Evolutionary conservation across 2,329 filamentous ascomycete species (phyloP).

Genomic region (Colletotrichum cereale): DNA sequence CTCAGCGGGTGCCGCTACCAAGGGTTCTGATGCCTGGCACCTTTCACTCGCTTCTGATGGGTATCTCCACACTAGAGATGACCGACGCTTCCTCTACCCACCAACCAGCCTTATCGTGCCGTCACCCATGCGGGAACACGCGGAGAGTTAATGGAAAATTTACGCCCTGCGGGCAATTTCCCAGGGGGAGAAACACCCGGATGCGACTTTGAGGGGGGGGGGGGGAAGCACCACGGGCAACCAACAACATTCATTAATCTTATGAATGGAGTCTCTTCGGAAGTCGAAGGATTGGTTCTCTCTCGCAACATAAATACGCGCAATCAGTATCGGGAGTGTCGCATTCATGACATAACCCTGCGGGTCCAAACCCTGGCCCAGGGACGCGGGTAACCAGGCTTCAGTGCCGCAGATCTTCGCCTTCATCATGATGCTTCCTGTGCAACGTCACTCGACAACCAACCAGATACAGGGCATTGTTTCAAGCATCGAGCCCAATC

Average conservation of each 20-base stretch:
- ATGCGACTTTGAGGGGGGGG: not conserved
- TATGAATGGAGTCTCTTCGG: conserved; percentile 14
- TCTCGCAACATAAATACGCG: not conserved
- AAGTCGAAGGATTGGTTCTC: not conserved
- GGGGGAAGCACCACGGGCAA: conserved; percentile 18
- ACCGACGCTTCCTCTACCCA: not conserved
- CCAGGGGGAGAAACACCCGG: conserved; percentile 9
- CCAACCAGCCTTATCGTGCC: conserved; percentile 22
- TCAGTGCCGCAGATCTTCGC: conserved; percentile 16
- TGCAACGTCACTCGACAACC: conserved; percentile 4
- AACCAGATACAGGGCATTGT: not conserved
- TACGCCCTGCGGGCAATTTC: conserved; percentile 16
- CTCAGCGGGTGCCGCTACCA: conserved; percentile 25
- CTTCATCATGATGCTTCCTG: conserved; percentile 23
- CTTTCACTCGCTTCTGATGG: not conserved
- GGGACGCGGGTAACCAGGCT: not conserved
- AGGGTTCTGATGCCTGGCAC: not conserved
- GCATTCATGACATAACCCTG: conserved; percentile 2
- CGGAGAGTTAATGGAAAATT: conserved; percentile 14
- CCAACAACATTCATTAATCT: conserved; percentile 3
- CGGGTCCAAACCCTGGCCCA: not conserved
- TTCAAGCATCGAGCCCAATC: not conserved
- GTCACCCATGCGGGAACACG: conserved; percentile 28
- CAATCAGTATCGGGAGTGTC: conserved; percentile 18
- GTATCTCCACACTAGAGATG: conserved; percentile 10